Conservation (phyloP, 2,329 filamentous ascomycete genomes). For the Hypoxylon sp. region DNA sequence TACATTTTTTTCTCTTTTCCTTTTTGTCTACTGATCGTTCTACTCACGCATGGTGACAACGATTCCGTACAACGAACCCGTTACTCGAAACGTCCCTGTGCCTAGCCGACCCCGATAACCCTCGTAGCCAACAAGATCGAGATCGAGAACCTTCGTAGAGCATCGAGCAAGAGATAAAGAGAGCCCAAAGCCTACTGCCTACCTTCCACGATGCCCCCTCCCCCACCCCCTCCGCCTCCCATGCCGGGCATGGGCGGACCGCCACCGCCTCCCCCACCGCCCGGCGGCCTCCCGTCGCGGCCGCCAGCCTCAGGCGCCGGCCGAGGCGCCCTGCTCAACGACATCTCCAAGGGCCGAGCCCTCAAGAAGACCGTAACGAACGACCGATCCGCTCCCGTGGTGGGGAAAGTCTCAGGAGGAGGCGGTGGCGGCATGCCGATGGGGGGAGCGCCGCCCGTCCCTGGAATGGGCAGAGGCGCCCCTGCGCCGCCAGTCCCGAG, state of each 20-base stretch:
- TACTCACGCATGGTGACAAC: slow-evolving; percentile 23
- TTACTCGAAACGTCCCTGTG: not conserved
- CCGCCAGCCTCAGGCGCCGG: slow-evolving; percentile 63
- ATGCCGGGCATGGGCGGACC: slow-evolving; percentile 64
- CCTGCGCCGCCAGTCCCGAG: slow-evolving; percentile 73
- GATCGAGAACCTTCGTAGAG: too few relatives aligned
- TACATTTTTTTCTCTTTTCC: slow-evolving; percentile 3
- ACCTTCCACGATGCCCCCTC: slow-evolving; percentile 56
- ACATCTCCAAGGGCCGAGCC: slow-evolving; percentile 82
- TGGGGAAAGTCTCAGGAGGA: slow-evolving; percentile 64
- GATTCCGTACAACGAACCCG: not conserved
- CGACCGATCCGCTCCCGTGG: slow-evolving; percentile 83
- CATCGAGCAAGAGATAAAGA: not conserved
- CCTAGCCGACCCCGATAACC: not conserved
- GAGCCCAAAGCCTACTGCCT: not conserved
- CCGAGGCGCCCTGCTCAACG: slow-evolving; percentile 80
- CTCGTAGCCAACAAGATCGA: not conserved
- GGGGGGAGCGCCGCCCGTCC: slow-evolving; percentile 83
- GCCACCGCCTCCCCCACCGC: slow-evolving; percentile 70
- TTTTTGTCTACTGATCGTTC: too few relatives aligned
- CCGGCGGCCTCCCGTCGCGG: slow-evolving; percentile 62
- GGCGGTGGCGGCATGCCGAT: slow-evolving; percentile 67
- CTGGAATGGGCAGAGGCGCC: slow-evolving; percentile 64
- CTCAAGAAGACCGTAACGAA: slow-evolving; percentile 91
- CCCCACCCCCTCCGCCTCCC: slow-evolving; percentile 76